Evolutionary conservation across 2,329 filamentous ascomycete genomes (phyloP).

Genomic region (Albifimbria verrucaria): DNA sequence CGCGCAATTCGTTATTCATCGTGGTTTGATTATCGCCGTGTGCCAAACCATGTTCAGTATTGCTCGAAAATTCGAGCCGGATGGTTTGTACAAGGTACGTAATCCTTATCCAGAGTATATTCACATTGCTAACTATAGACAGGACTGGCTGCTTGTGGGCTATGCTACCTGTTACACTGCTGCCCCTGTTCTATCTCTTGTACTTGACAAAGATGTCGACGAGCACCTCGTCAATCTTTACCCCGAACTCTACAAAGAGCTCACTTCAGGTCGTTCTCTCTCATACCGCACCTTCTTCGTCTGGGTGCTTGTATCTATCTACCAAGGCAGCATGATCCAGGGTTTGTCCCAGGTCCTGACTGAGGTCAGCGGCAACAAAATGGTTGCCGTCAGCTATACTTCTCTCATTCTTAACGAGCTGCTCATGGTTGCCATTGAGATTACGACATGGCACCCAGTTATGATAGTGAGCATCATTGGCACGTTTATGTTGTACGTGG

Average conservation of each 20-base stretch:
- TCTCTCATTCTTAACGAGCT: constrained; percentile 92
- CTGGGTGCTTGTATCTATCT: constrained; percentile 93
- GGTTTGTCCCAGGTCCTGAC: constrained; percentile 88
- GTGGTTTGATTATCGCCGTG: constrained; percentile 89
- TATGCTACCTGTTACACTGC: constrained; percentile 97
- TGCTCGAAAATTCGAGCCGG: constrained; percentile 85
- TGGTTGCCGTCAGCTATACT: constrained; percentile 91
- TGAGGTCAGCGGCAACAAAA: constrained; percentile 66
- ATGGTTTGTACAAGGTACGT: constrained; percentile 77
- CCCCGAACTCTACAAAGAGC: constrained; percentile 94
- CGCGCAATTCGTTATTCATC: constrained; percentile 96
- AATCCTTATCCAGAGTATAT: neutral
- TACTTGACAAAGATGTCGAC: constrained; percentile 93
- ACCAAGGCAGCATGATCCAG: constrained; percentile 94
- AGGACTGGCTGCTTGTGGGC: constrained; percentile 93
- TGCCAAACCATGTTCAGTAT: constrained; percentile 98
- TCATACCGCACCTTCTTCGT: constrained; percentile 94
- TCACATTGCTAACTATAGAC: neutral
- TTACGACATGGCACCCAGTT: constrained; percentile 93
- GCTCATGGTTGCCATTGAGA: constrained; percentile 93
- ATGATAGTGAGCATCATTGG: constrained; percentile 85
- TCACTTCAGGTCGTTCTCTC: constrained; percentile 83
- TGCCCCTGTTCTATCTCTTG: constrained; percentile 85
- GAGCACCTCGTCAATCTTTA: constrained; percentile 92
- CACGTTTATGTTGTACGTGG: constrained; percentile 77